These are phyloP conservation scores for Mycena indigotica DNA, from an alignment of 768 basidiomycete species.

Conservation along the genomic window DNA sequence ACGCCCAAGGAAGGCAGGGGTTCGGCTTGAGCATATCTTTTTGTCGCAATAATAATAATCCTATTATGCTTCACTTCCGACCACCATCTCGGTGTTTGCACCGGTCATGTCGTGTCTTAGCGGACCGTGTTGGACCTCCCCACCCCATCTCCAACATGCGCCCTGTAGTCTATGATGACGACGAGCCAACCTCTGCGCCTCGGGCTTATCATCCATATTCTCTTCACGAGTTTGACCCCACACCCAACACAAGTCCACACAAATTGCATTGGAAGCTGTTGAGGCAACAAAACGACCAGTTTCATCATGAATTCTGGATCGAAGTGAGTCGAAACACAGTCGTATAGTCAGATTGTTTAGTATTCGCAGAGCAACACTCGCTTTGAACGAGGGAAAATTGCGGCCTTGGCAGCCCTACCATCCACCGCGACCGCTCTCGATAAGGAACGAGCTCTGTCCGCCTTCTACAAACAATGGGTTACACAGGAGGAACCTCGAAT, in stretches of 20 bases:
- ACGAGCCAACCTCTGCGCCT: slow-evolving; percentile 36
- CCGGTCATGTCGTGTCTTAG: slow-evolving; percentile 23
- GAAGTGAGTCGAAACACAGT: slow-evolving; percentile 56
- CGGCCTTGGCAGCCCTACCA: slow-evolving; percentile 59
- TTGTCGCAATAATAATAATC: background rate
- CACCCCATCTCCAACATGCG: slow-evolving; percentile 80
- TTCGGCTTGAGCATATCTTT: slow-evolving; percentile 13
- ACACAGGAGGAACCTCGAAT: slow-evolving; percentile 63
- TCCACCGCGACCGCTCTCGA: slow-evolving; percentile 49
- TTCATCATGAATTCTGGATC: slow-evolving; percentile 80
- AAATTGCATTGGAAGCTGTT: slow-evolving; percentile 74
- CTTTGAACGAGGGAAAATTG: slow-evolving; percentile 71
- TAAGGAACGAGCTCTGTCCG: slow-evolving; percentile 69
- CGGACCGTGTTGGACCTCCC: slow-evolving; percentile 64
- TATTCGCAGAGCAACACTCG: slow-evolving; percentile 68
- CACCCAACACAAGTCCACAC: slow-evolving; percentile 39
- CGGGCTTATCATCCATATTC: slow-evolving; percentile 72
- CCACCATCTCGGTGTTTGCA: slow-evolving; percentile 16
- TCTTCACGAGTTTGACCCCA: slow-evolving; percentile 63
- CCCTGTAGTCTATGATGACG: slow-evolving; percentile 74
- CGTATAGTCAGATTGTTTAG: slow-evolving; percentile 2
- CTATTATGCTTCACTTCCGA: slow-evolving; percentile 1
- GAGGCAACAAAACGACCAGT: slow-evolving; percentile 70
- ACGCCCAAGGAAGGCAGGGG: slow-evolving; percentile 6
- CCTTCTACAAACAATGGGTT: slow-evolving; percentile 76